phyloP scores from a whole-genome alignment of 257 asterid genomes.

The Solanum acaule region DNA sequence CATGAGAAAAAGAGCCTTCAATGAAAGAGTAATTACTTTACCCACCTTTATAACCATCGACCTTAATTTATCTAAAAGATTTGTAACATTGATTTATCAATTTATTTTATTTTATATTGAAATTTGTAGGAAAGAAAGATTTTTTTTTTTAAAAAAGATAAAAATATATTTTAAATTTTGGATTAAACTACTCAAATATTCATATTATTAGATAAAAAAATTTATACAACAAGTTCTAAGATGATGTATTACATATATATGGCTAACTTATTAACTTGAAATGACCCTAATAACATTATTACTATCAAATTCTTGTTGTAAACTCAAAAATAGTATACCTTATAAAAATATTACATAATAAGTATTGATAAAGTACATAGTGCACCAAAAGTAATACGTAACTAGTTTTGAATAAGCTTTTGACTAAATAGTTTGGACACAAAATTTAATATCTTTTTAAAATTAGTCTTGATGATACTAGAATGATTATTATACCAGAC shows the following conservation, averaged over 20 bases:
- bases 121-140: too few species aligned
- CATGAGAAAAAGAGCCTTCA: too few species aligned
- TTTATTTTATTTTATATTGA: too few species aligned
- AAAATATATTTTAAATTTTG: too few species aligned
- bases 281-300: not conserved
- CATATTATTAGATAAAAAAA: too few species aligned
- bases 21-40: too few species aligned
- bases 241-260: not conserved
- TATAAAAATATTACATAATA: too few species aligned
- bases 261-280: not conserved
- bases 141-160: too few species aligned
- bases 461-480: not conserved
- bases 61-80: too few species aligned
- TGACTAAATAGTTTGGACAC: not conserved
- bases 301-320: not conserved
- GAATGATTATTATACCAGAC: not conserved
- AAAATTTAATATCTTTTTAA: not conserved
- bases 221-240: not conserved
- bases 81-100: too few species aligned
- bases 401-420: not conserved
- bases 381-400: not conserved
- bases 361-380: not conserved
- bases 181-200: too few species aligned
- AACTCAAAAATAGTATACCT: not conserved
- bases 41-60: too few species aligned